These are phyloP conservation scores for Firmiana major DNA, from an alignment of 345 rosid species.

Conservation along the genomic window DNA sequence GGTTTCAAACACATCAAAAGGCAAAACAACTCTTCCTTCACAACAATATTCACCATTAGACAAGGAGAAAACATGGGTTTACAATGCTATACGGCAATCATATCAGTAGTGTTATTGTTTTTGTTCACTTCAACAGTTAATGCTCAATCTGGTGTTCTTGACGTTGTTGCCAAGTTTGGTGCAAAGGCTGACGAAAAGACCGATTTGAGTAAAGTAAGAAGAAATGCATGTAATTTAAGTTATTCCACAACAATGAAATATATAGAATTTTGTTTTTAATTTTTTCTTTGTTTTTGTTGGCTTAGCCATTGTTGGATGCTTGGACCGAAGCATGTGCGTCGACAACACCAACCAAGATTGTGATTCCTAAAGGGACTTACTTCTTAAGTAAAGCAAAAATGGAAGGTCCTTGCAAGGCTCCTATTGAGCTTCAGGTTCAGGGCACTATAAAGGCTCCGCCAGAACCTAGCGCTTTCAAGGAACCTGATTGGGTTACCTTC, in stretches of 20 bases:
- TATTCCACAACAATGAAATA: not conserved
- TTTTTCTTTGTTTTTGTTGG: not conserved
- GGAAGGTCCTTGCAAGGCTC: conserved; percentile 51
- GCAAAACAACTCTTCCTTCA: not conserved
- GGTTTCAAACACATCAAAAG: not conserved
- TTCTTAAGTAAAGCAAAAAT: conserved; percentile 22
- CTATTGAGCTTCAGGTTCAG: conserved; percentile 24
- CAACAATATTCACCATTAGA: not conserved
- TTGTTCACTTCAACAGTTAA: not conserved
- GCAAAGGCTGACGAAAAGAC: conserved; percentile 21
- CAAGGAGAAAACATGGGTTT: not conserved
- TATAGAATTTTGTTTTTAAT: not conserved
- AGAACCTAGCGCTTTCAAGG: conserved; percentile 24
- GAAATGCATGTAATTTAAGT: not conserved
- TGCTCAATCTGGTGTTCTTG: conserved; percentile 5
- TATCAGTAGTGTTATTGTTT: not conserved
- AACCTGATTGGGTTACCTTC: conserved; percentile 44
- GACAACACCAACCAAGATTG: conserved; percentile 25
- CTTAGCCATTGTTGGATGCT: not conserved
- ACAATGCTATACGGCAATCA: not conserved
- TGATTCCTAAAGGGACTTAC: conserved; percentile 32
- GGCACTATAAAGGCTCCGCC: conserved; percentile 48
- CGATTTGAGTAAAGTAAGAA: conserved; percentile 14
- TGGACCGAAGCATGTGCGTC: conserved; percentile 44
- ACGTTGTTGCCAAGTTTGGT: conserved; percentile 19